phyloP scores from a whole-genome alignment of 805 yeast genomes.

The Millerozyma acaciae region DNA sequence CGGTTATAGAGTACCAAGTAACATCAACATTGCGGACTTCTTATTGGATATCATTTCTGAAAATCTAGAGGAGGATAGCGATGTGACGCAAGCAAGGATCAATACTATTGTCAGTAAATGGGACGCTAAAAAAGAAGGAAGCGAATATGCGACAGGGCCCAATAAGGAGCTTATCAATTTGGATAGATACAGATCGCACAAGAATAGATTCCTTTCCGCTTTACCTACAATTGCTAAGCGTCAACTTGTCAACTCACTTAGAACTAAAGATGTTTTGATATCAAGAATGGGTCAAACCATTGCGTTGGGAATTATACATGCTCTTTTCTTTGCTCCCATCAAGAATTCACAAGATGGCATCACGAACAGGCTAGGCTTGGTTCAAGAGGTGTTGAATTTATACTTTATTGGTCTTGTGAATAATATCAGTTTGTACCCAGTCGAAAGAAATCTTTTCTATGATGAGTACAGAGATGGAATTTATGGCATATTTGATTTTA shows the following conservation, averaged over 20 bases:
- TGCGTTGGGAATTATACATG: constrained; percentile 59
- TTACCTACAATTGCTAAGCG: constrained; percentile 29
- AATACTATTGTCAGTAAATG: constrained; percentile 24
- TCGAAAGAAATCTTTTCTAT: constrained; percentile 69
- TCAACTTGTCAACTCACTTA: constrained; percentile 30
- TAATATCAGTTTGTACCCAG: constrained; percentile 72
- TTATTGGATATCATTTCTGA: constrained; percentile 66
- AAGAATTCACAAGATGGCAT: constrained; percentile 45
- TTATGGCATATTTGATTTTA: constrained; percentile 63
- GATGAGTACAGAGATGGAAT: constrained; percentile 74
- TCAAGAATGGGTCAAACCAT: constrained; percentile 64
- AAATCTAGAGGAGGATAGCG: constrained; percentile 22
- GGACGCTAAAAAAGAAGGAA: constrained; percentile 35
- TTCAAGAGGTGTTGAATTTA: constrained; percentile 68
- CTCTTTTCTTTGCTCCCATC: constrained; percentile 56
- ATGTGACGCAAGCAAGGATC: constrained; percentile 18
- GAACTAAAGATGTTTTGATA: constrained; percentile 51
- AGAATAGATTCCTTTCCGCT: constrained; percentile 22
- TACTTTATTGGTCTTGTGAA: constrained; percentile 79
- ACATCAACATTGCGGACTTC: constrained; percentile 71
- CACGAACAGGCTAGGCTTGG: constrained; percentile 65
- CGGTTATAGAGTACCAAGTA: constrained; percentile 56
- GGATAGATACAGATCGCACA: constrained; percentile 34
- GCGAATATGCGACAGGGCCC: constrained; percentile 23
- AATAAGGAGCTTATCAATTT: constrained; percentile 6